Base-by-base conservation (phyloP, 176 grass and related monocot genomes). In the Oropetium thomaeum region DNA sequence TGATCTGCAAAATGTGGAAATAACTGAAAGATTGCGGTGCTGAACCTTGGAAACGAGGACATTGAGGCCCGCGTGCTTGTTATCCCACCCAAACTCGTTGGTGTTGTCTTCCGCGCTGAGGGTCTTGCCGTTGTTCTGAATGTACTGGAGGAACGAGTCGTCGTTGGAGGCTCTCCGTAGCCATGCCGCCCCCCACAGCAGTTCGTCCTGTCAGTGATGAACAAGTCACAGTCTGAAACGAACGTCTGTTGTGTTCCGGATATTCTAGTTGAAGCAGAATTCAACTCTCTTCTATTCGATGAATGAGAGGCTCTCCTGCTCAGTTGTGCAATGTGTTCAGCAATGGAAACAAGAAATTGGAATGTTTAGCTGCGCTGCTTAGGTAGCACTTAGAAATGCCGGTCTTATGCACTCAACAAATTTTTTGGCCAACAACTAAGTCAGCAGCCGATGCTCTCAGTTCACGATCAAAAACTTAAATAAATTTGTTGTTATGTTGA, bases 131-230 rank as follows among this genome's bases (percentile, higher is more conserved):
- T 98, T 98, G 58, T 86, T 84, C 82, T 98, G 89, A 42, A 98
- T 94, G 84, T 92, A 98, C 35, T 90, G 71, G 68, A 87, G 83
- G 87, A 89, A 98, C 1, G 79, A 69, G 55, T 87, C 84, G 7
- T 92, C 81, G n/a, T 82, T 33, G 8, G 95, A 94, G 45, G 96
- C 96, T 67, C 96, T 79, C 30, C 89, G 43, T 2, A 94, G 82
- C 91, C 96, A 98, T 11, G 96, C 96, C 51, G 96, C 96, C 28
- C 91, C 91, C 96, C 96, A 98, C 5, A 98, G 79, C n/a, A 98
- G 72, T 73, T 98, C 96, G 74, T 98, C 96, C 96, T 98, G 79
- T 37, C 8, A 73, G n/a, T n/a, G n/a, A n/a, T n/a, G n/a, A n/a
- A n/a, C n/a, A n/a, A n/a, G n/a, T n/a, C n/a, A n/a, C n/a, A n/a